Evolutionary conservation across 1,139 yeast genomes (phyloP), one percentile per base, ranked within the genome.

Genomic region (Lodderomyces elongisporus): DNA sequence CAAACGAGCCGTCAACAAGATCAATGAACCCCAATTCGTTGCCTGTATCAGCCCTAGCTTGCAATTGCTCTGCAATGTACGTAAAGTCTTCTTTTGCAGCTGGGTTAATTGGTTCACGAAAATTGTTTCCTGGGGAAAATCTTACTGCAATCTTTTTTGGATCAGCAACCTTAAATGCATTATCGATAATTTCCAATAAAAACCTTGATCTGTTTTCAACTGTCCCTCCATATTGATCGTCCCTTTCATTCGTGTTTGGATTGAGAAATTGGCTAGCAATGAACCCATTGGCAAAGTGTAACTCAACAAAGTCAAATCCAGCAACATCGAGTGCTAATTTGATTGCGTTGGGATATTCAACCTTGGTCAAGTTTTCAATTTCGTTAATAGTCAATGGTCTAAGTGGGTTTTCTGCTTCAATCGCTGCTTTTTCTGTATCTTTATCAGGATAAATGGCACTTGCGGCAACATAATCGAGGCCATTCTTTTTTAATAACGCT

Each of bases 281-380:
- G 54, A 77, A 81, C 9, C 88, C 88, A 54, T 81, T 77, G 13
- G 87, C 89, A 34, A 60, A 62, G 48, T 81, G 89, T 36, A 82
- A 51, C 54, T 82, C 85, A 24, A 82, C 69, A 43, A 79, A 78
- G 50, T 82, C 89, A 41, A 79, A 77, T n/a, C 88, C 87, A 5
- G 82, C 81, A 4, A 51, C 61, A 26, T 73, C 46, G 18, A 33
- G 26, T 1, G 79, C 74, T 30, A 60, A 59, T 43, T 58, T 58
- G 23, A 76, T 77, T 8, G 77, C 77, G 5, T 46, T 43, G 2
- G 56, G 62, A 42, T 49, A 72, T 20, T 52, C 52, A 28, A 58
- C 55, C 38, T 57, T 42, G 20, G 67, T 52, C 32, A 60, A 48
- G 27, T 56, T 51, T 36, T 65, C 51, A 47, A 77, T 59, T 40